Evolutionary conservation across 2,329 filamentous ascomycete species (phyloP).

Genomic region (Myriosclerotinia scirpicola): DNA sequence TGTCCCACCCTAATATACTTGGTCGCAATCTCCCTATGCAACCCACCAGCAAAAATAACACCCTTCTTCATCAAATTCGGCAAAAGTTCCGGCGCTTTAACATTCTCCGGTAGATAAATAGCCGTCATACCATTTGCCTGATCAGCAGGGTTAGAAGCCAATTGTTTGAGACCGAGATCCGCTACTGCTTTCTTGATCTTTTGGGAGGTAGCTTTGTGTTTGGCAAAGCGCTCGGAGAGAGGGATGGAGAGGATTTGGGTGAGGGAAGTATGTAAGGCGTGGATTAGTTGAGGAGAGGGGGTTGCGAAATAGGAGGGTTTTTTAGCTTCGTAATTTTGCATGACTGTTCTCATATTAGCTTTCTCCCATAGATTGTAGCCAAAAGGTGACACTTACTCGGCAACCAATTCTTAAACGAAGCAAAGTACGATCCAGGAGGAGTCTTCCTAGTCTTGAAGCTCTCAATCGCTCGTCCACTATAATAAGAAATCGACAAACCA

Average conservation of each 20-base stretch:
- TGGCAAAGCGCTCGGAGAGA: slow-evolving; percentile 77
- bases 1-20: slow-evolving; percentile 96
- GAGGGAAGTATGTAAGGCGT: slow-evolving; percentile 86
- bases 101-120: slow-evolving; percentile 85
- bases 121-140: slow-evolving; percentile 98
- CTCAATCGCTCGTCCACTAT: slow-evolving; percentile 83
- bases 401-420: slow-evolving; percentile 95
- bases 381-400: slow-evolving; percentile 60
- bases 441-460: slow-evolving; percentile 77
- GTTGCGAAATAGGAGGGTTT: slow-evolving; percentile 98
- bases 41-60: slow-evolving; percentile 89
- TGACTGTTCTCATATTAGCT: slow-evolving; percentile 56
- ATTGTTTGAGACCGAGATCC: slow-evolving; percentile 80
- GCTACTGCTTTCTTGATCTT: slow-evolving; percentile 81
- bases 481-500: slow-evolving; percentile 91
- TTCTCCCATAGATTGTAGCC: slow-evolving; percentile 7
- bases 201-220: slow-evolving; percentile 76
- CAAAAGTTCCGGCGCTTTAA: slow-evolving; percentile 79
- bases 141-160: slow-evolving; percentile 81
- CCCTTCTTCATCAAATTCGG: slow-evolving; percentile 83
- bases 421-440: slow-evolving; percentile 86
- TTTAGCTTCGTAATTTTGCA: slow-evolving; percentile 98
- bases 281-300: slow-evolving; percentile 89
- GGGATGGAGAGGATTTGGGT: slow-evolving; percentile 81
- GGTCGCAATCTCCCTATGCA: slow-evolving; percentile 92